Evolutionary conservation across 495 filamentous ascomycete species (phyloP).

Genomic region (Neurospora tetrasperma): DNA sequence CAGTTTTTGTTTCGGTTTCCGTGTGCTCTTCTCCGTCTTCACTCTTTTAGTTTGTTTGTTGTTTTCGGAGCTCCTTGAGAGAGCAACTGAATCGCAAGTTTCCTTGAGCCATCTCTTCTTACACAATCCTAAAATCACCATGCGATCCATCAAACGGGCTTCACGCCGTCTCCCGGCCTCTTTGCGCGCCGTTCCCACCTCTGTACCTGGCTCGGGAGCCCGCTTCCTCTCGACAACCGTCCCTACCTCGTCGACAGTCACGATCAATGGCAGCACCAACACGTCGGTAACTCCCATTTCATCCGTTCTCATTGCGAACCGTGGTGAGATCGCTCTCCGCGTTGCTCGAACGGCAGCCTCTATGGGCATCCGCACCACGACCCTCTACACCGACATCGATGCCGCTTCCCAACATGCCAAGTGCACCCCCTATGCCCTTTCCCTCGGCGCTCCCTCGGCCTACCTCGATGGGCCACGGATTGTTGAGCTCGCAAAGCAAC

Average conservation of each 20-base stretch:
- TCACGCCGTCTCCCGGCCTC: constrained; percentile 18
- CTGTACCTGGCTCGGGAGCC: not conserved
- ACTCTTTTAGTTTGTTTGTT: not conserved
- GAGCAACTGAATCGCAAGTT: not conserved
- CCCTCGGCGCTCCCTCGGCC: constrained; percentile 66
- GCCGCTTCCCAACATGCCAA: constrained; percentile 78
- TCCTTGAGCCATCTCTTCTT: not conserved
- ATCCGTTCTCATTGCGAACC: constrained; percentile 90
- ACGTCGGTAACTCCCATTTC: constrained; percentile 47
- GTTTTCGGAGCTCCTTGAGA: not conserved
- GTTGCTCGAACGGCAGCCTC: constrained; percentile 77
- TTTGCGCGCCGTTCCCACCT: constrained; percentile 4
- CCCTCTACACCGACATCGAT: constrained; percentile 91
- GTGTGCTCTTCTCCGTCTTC: not conserved
- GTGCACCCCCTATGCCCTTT: constrained; percentile 69
- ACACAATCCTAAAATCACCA: constrained; percentile 10
- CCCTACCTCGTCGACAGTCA: constrained; percentile 1
- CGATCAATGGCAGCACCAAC: constrained; percentile 18
- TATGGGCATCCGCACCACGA: constrained; percentile 88
- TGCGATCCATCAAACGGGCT: constrained; percentile 27
- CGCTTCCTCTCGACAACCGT: constrained; percentile 8
- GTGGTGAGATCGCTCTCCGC: constrained; percentile 92
- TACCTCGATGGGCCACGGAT: constrained; percentile 93
- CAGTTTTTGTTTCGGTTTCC: not conserved
- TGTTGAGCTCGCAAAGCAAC: constrained; percentile 71